These are phyloP conservation scores for Linnemannia zychae DNA, from an alignment of 192 early-diverging fungal species.

Conservation along the genomic window DNA sequence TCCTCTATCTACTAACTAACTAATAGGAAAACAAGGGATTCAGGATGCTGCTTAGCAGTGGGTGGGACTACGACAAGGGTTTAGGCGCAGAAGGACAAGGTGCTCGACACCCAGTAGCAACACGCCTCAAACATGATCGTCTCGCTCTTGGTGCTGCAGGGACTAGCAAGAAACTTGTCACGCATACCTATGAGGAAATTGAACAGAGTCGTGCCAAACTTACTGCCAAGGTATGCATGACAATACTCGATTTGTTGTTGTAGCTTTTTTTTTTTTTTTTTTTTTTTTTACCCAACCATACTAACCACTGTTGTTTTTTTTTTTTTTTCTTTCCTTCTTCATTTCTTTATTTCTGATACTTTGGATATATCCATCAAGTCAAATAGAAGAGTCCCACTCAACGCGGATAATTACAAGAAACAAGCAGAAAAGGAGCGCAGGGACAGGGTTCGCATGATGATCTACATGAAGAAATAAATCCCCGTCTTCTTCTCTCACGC, in stretches of 20 bases:
- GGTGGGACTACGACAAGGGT: conserved; percentile 66
- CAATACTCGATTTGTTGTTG: background rate
- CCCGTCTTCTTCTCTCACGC: background rate
- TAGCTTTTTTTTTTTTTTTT: background rate
- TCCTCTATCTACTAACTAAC: background rate
- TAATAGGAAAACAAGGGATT: conserved; percentile 59
- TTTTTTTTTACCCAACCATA: background rate
- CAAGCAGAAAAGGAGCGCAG: conserved; percentile 52
- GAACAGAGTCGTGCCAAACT: conserved; percentile 34
- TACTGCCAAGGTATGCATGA: conserved; percentile 28
- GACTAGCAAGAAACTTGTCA: conserved; percentile 27
- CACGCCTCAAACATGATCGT: conserved; percentile 61
- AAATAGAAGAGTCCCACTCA: conserved; percentile 36
- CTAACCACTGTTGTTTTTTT: too few relatives aligned
- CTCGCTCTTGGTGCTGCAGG: conserved; percentile 56
- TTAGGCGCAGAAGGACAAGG: conserved; percentile 61
- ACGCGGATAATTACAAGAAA: conserved; percentile 34
- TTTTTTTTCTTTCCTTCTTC: background rate
- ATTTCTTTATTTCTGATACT: background rate
- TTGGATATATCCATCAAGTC: conserved; percentile 18
- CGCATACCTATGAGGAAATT: conserved; percentile 41
- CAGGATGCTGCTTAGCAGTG: conserved; percentile 62
- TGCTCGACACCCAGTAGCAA: conserved; percentile 57
- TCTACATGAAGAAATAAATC: conserved; percentile 53
- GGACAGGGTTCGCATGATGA: conserved; percentile 43